A percentile compares a stretch with the other conserved stretches of the same genome.
These are phyloP conservation scores for Fusarium aywerte DNA, from an alignment of 2,329 filamentous ascomycete genomes.

Conservation along the genomic window DNA sequence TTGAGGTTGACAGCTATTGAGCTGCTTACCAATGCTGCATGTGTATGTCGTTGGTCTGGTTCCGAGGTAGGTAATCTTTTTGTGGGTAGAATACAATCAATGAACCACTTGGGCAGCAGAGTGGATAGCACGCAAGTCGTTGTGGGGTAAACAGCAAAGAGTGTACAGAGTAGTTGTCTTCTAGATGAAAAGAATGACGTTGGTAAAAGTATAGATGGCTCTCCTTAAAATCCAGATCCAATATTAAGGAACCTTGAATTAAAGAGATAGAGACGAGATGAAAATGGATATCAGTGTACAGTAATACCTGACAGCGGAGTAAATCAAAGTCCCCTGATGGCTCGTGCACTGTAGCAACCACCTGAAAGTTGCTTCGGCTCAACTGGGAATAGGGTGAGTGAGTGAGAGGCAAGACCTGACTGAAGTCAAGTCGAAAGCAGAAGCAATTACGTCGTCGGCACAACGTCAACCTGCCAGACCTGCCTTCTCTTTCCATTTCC, in stretches of 20 bases:
- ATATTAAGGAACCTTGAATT: background rate
- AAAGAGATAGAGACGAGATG: background rate
- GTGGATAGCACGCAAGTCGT: slow-evolving; percentile 2
- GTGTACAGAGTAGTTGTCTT: too few relatives aligned
- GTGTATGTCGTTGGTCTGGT: slow-evolving; percentile 7
- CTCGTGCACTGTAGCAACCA: slow-evolving; percentile 37
- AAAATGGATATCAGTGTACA: background rate
- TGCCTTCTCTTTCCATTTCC: slow-evolving; percentile 25
- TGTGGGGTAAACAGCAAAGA: background rate
- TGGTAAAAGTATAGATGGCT: background rate
- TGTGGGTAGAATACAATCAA: slow-evolving; percentile 12
- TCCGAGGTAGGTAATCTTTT: slow-evolving; percentile 15
- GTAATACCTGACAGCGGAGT: slow-evolving; percentile 12
- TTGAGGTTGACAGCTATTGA: background rate
- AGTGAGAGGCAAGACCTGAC: background rate
- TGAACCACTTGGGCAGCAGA: background rate
- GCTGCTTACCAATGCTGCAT: slow-evolving; percentile 29
- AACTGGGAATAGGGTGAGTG: slow-evolving; percentile 34
- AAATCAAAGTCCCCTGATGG: slow-evolving; percentile 23
- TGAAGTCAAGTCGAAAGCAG: background rate
- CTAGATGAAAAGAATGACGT: background rate
- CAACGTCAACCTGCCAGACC: slow-evolving; percentile 26
- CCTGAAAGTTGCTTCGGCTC: slow-evolving; percentile 25
- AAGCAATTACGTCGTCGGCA: slow-evolving; percentile 41
- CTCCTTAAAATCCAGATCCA: too few relatives aligned